Percentiles rank a stretch among this genome's conserved stretches.
Evolutionary conservation across 2,329 filamentous ascomycete species (phyloP).

Genomic region (Onygenales sp.): DNA sequence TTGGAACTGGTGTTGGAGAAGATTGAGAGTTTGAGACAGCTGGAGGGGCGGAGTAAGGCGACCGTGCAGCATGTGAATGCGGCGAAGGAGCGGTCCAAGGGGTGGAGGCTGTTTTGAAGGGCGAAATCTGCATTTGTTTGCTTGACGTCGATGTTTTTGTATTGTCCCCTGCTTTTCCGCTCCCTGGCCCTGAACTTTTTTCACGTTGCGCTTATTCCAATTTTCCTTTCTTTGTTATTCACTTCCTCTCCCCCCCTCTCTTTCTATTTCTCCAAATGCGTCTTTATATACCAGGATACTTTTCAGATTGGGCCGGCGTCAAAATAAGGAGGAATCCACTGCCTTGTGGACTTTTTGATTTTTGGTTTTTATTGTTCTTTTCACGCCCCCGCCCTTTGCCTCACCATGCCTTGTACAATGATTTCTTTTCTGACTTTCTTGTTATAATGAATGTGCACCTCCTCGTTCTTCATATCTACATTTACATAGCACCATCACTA

Average conservation of each 20-base stretch:
- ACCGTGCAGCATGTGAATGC: slow-evolving; percentile 25
- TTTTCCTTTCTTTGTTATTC: not conserved
- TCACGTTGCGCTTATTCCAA: not conserved
- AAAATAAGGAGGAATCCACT: not conserved
- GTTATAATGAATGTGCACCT: not conserved
- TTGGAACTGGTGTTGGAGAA: slow-evolving; percentile 89
- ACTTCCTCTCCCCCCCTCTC: not conserved
- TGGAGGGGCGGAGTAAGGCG: slow-evolving; percentile 66
- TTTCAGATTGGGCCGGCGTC: slow-evolving; percentile 9
- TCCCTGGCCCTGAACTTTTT: not conserved
- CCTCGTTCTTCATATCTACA: not conserved
- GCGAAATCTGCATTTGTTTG: slow-evolving; percentile 2
- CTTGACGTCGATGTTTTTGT: not conserved
- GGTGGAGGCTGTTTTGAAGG: slow-evolving; percentile 36
- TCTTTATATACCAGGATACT: slow-evolving; percentile 11
- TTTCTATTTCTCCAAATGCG: not conserved
- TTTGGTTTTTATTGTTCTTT: not conserved
- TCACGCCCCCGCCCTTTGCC: no score
- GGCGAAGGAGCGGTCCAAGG: slow-evolving; percentile 28
- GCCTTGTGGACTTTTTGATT: not conserved
- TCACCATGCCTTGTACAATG: no score
- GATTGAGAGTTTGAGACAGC: slow-evolving; percentile 79
- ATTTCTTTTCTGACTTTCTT: not conserved
- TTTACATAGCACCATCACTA: not conserved
- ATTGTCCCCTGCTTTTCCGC: not conserved